These are phyloP conservation scores for Lentinula aciculospora DNA, from an alignment of 768 basidiomycete genomes.

Conservation along the genomic window DNA sequence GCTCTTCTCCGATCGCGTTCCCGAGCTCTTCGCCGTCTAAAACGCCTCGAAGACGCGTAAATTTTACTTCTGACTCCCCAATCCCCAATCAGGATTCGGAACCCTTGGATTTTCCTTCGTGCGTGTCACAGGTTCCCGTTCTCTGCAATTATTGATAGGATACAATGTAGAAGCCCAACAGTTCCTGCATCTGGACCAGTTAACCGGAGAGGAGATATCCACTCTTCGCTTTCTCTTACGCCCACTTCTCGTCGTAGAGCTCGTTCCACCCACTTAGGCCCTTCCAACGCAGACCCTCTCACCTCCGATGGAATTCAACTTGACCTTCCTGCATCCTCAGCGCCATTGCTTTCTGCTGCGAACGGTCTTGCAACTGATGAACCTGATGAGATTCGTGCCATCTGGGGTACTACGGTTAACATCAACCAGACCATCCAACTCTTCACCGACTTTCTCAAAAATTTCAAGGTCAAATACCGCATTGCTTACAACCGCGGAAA, in stretches of 20 bases:
- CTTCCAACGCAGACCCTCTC: conserved; percentile 32
- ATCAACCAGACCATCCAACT: conserved; percentile 86
- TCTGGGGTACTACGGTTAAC: conserved; percentile 98
- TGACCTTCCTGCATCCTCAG: conserved; percentile 53
- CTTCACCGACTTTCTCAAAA: conserved; percentile 83
- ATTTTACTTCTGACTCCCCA: conserved; percentile 29
- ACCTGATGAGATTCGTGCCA: conserved; percentile 81
- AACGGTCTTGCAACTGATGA: conserved; percentile 54
- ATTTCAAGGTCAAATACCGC: conserved; percentile 92
- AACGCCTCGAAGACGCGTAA: conserved; percentile 32
- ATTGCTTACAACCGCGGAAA: conserved; percentile 62
- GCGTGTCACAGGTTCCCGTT: conserved; percentile 16
- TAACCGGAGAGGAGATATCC: conserved; percentile 85
- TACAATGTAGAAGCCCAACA: conserved; percentile 39
- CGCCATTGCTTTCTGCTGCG: conserved; percentile 52
- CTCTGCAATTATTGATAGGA: not conserved
- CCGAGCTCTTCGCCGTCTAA: conserved; percentile 59
- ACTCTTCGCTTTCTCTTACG: conserved; percentile 67
- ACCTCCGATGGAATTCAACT: conserved; percentile 57
- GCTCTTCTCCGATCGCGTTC: conserved; percentile 60
- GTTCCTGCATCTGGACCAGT: conserved; percentile 37
- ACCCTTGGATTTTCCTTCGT: conserved; percentile 70
- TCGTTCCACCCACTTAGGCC: conserved; percentile 29
- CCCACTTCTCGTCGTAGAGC: conserved; percentile 34
- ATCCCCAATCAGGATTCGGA: conserved; percentile 42